Evolutionary conservation across 2,329 filamentous ascomycete genomes (phyloP), one percentile per base, ranked within the genome.

Genomic region (Xylariales sp.): DNA sequence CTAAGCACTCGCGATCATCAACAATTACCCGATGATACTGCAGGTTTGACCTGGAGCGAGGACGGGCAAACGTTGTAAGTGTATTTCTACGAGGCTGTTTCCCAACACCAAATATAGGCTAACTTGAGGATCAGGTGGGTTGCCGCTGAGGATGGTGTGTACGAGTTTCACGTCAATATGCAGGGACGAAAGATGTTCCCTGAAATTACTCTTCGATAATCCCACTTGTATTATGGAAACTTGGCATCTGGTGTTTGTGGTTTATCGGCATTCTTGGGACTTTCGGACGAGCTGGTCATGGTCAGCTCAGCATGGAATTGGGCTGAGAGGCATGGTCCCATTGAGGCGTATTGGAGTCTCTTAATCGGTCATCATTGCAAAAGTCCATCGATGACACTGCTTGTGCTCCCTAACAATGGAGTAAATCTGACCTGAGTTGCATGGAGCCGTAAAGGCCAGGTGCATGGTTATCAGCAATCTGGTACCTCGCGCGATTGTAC

Each of bases 111-210:
- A 16, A 3, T 16, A 38, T 31, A 24, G 6, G 7, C 16, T 5
- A 28, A 20, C 18, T 40, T 16, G 8, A 11, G 11, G 28, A 15
- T 4, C 38, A 84, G 80, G 42, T 83, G 76, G 51, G 67, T 82
- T 29, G 80, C 76, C 15, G 76, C 79, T 24, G 81, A 87, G 56
- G 80, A 86, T 50, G 86, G 86, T 42, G 83, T 90, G 40, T 87
- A 87, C 54, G 84, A 89, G 62, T 79, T 87, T 52, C 74, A 73
- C 24, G 72, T 90, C 49, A 81, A 88, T 56, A 52, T 81, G 14
- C 69, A 76, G 36, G 71, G 66, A 43, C 71, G 86, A 45, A 85
- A 80, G 59, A 64, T 73, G 22, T 74, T 71, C 47, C 76, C 80
- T 2, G 75, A 72, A 47, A 63, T 80, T 48, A 66, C 66, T 31